Evolutionary conservation across 371 early-diverging fungal species (phyloP).

Genomic region (Rhizomucor miehei): DNA sequence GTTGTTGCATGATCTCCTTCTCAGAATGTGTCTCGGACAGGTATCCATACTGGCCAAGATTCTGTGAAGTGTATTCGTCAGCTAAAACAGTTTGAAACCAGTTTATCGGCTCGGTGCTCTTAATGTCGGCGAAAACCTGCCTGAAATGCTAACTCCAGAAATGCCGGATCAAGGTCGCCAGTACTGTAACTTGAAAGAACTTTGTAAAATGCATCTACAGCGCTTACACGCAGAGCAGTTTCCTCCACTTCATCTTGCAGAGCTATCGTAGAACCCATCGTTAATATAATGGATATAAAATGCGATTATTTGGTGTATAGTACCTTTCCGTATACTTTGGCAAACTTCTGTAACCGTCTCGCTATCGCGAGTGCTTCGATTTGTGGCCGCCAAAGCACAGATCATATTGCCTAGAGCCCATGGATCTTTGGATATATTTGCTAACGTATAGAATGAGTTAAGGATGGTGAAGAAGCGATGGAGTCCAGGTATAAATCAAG

Average conservation of each 20-base stretch:
- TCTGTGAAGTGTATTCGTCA: slow-evolving; percentile 12
- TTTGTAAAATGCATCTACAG: slow-evolving; percentile 19
- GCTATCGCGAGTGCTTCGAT: slow-evolving; percentile 19
- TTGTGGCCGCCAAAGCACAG: slow-evolving; percentile 4
- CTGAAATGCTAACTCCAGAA: slow-evolving; percentile 6
- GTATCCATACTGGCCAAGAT: slow-evolving; percentile 32
- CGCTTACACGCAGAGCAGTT: slow-evolving; percentile 13
- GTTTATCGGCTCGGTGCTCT: no score
- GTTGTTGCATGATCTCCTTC: slow-evolving; percentile 27
- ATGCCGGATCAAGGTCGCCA: slow-evolving; percentile 2
- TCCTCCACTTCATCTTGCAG: slow-evolving; percentile 10
- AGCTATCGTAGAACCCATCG: slow-evolving; percentile 1
- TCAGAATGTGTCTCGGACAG: slow-evolving; percentile 17
- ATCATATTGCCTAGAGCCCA: background rate
- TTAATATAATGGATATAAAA: background rate
- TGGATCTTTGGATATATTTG: background rate
- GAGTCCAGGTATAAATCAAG: no score
- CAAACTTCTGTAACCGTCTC: slow-evolving; percentile 12
- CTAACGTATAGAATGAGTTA: slow-evolving; percentile 7
- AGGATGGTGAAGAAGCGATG: background rate
- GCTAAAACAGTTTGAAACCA: no score
- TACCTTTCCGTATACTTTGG: slow-evolving; percentile 20
- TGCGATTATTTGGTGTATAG: background rate
- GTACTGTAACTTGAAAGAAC: slow-evolving; percentile 15
- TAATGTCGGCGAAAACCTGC: no score